Percentiles rank a stretch among this genome's conserved stretches.
These are phyloP conservation scores for Rhytidiadelphus loreus DNA, from an alignment of 225 moss, liverwort and hornwort genomes.

Conservation along the genomic window DNA sequence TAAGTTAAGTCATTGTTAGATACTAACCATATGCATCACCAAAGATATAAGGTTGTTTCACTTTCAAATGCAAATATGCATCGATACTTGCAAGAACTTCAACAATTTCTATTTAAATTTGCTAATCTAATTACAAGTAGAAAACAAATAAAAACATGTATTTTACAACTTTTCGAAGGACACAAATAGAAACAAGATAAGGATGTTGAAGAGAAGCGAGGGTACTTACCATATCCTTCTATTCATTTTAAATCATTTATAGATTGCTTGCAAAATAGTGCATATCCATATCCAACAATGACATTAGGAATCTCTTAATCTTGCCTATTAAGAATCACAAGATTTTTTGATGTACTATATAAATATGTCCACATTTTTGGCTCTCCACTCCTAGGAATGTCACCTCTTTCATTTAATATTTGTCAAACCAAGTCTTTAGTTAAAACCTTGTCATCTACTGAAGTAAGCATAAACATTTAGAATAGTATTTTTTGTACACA, in stretches of 20 bases:
- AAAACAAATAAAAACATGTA: too few relatives aligned
- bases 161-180: too few relatives aligned
- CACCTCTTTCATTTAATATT: slow-evolving; percentile 76
- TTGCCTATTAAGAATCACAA: too few relatives aligned
- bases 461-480: not conserved
- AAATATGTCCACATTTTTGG: slow-evolving; percentile 63
- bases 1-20: not conserved
- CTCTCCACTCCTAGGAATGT: slow-evolving; percentile 52
- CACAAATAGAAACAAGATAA: not conserved
- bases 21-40: not conserved
- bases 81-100: slow-evolving; percentile 46
- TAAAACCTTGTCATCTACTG: not conserved
- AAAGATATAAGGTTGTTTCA: slow-evolving; percentile 55
- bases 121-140: too few relatives aligned
- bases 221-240: slow-evolving; percentile 59
- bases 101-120: not conserved
- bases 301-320: too few relatives aligned
- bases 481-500: too few relatives aligned
- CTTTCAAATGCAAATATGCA: slow-evolving; percentile 79
- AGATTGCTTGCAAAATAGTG: slow-evolving; percentile 64
- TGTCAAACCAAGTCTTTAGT: not conserved
- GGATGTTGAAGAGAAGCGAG: not conserved
- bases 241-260: slow-evolving; percentile 53
- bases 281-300: too few relatives aligned
- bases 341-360: slow-evolving; percentile 54